These are phyloP conservation scores for Colletotrichum spinosum DNA, from an alignment of 2,329 filamentous ascomycete genomes.

Conservation along the genomic window DNA sequence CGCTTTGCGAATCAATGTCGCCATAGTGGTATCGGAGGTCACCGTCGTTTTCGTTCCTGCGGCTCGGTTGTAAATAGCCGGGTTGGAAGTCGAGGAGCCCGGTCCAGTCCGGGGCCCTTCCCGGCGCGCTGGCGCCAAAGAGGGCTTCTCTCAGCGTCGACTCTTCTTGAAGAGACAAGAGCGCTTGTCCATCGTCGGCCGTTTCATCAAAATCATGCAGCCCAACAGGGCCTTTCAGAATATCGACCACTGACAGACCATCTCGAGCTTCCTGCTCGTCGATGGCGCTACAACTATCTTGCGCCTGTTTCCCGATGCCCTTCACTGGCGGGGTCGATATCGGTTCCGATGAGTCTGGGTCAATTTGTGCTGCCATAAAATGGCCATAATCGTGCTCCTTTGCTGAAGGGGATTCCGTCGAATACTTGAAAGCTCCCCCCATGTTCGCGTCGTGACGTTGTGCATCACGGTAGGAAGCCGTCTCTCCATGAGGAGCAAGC, in stretches of 20 bases:
- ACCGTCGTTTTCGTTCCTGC: slow-evolving; percentile 4
- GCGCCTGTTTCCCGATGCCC: too few relatives aligned
- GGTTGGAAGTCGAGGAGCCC: slow-evolving; percentile 64
- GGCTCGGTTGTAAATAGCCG: slow-evolving; percentile 47
- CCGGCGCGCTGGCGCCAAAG: slow-evolving; percentile 38
- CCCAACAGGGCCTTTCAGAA: slow-evolving; percentile 32
- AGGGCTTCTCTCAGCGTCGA: slow-evolving; percentile 41
- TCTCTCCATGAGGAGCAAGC: not conserved
- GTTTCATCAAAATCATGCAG: slow-evolving; percentile 33
- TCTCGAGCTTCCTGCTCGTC: slow-evolving; percentile 33
- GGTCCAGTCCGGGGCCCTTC: slow-evolving; percentile 51
- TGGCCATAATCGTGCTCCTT: too few relatives aligned
- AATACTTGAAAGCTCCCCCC: too few relatives aligned
- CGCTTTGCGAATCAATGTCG: slow-evolving; percentile 50
- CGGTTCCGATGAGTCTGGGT: too few relatives aligned
- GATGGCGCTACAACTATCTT: slow-evolving; percentile 13
- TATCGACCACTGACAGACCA: slow-evolving; percentile 34
- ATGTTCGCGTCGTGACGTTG: too few relatives aligned
- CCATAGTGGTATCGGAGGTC: slow-evolving; percentile 49
- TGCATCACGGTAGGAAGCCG: slow-evolving; percentile 4
- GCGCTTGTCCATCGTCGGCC: slow-evolving; percentile 37
- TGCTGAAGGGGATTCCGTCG: too few relatives aligned
- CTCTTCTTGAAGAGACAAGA: slow-evolving; percentile 38
- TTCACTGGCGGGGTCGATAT: too few relatives aligned
- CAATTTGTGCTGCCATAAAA: too few relatives aligned